These are phyloP conservation scores for Trichoderma koningiopsis DNA, from an alignment of 2,329 filamentous ascomycete species.

Conservation along the genomic window DNA sequence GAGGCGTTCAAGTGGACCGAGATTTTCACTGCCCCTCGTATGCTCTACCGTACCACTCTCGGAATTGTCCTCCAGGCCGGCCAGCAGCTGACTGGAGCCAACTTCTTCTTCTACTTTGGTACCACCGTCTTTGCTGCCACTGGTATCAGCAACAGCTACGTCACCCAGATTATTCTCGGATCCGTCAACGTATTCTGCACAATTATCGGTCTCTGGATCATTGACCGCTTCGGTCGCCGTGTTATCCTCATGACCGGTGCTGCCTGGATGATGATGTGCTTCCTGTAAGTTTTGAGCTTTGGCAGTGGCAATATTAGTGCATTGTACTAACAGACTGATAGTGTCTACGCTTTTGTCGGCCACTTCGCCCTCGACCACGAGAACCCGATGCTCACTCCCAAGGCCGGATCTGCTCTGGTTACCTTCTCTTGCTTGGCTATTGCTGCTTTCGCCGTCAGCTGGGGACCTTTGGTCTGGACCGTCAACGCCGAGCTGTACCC, in stretches of 20 bases:
- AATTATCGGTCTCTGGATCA: slow-evolving; percentile 16
- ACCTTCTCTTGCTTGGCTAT: slow-evolving; percentile 21
- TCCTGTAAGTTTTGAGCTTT: neutral
- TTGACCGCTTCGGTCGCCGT: slow-evolving; percentile 12
- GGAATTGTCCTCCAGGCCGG: slow-evolving; percentile 14
- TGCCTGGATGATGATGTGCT: slow-evolving; percentile 21
- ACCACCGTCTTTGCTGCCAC: slow-evolving; percentile 19
- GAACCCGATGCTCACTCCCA: slow-evolving; percentile 16
- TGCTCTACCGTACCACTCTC: slow-evolving; percentile 8
- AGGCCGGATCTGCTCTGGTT: slow-evolving; percentile 18
- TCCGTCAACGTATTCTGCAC: slow-evolving; percentile 20
- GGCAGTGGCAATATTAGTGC: neutral
- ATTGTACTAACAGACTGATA: neutral
- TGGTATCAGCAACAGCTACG: slow-evolving; percentile 22
- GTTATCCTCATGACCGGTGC: slow-evolving; percentile 9
- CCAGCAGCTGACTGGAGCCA: slow-evolving; percentile 19
- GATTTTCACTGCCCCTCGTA: slow-evolving; percentile 18
- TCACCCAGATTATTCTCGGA: slow-evolving; percentile 17
- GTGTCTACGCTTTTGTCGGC: slow-evolving; percentile 19
- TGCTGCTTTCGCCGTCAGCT: slow-evolving; percentile 19
- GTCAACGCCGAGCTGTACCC: slow-evolving; percentile 20
- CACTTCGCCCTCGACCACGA: slow-evolving; percentile 20
- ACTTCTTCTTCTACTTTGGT: slow-evolving; percentile 24
- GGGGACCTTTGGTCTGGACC: slow-evolving; percentile 14
- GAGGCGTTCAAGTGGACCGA: slow-evolving; percentile 7